These are phyloP conservation scores for Ascodesmis nigricans DNA, from an alignment of 495 filamentous ascomycete genomes.

Conservation along the genomic window DNA sequence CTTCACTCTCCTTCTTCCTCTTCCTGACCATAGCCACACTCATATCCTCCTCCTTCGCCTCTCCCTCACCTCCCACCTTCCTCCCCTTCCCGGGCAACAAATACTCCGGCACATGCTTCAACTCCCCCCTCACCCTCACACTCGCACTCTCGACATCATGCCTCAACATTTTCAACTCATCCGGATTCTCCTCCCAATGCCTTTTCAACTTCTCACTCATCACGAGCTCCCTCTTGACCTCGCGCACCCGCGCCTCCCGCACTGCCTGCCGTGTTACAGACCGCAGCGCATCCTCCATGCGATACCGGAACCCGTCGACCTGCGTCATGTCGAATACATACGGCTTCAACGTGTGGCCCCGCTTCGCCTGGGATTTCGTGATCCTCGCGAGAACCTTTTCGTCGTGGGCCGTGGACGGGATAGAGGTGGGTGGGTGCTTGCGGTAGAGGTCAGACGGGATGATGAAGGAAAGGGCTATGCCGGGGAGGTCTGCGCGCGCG, in stretches of 20 bases:
- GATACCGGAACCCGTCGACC: constrained; percentile 81
- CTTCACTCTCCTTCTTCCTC: constrained; percentile 38
- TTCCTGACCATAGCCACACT: constrained; percentile 64
- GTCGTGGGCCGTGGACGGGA: constrained; percentile 51
- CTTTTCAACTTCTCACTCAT: constrained; percentile 83
- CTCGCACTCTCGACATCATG: constrained; percentile 75
- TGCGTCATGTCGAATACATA: constrained; percentile 90
- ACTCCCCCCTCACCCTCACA: constrained; percentile 60
- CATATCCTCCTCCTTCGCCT: constrained; percentile 30
- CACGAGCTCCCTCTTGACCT: constrained; percentile 70
- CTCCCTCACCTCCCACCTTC: constrained; percentile 44
- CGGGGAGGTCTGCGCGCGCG: constrained; percentile 66
- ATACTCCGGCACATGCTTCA: constrained; percentile 92
- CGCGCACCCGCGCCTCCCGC: constrained; percentile 68
- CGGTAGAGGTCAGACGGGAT: constrained; percentile 56
- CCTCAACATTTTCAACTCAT: constrained; percentile 61
- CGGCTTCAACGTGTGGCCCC: constrained; percentile 55
- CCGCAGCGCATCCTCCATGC: constrained; percentile 72
- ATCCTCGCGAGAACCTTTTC: constrained; percentile 62
- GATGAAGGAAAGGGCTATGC: constrained; percentile 89
- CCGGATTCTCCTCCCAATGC: constrained; percentile 92
- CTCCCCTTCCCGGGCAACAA: too few species aligned
- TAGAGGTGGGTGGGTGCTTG: constrained; percentile 71
- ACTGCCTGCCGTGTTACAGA: constrained; percentile 64
- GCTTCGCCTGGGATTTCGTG: constrained; percentile 43